These are phyloP conservation scores for Fusarium chaquense DNA, from an alignment of 2,329 filamentous ascomycete species.

Conservation along the genomic window DNA sequence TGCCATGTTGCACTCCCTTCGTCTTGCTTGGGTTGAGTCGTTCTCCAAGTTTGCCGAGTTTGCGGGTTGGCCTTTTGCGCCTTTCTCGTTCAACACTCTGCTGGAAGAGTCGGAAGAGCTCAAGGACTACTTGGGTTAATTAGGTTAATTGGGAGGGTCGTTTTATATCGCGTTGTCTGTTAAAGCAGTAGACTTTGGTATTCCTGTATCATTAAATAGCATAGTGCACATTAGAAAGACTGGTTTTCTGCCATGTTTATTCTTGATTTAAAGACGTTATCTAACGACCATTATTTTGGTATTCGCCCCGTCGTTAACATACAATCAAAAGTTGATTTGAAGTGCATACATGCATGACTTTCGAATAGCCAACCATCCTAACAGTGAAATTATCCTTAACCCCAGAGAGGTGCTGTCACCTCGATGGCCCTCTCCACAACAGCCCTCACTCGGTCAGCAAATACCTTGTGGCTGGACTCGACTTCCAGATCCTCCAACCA, in stretches of 20 bases:
- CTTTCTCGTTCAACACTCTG: constrained; percentile 87
- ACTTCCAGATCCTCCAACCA: constrained; percentile 95
- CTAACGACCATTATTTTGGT: background rate
- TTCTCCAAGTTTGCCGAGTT: constrained; percentile 98
- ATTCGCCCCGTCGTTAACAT: background rate
- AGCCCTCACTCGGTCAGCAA: constrained; percentile 86
- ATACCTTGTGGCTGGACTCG: constrained; percentile 81
- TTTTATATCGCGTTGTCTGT: constrained; percentile 28
- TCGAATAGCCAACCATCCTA: background rate
- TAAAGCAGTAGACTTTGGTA: constrained; percentile 47
- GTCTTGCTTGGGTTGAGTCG: constrained; percentile 96
- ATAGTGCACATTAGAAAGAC: constrained; percentile 44
- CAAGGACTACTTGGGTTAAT: constrained; percentile 66
- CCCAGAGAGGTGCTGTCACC: constrained; percentile 82
- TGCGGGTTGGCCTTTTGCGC: constrained; percentile 85
- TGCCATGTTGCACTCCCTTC: constrained; percentile 92
- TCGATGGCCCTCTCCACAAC: constrained; percentile 92
- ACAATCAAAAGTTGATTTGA: background rate
- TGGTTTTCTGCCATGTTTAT: constrained; percentile 29
- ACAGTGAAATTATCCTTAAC: constrained; percentile 47
- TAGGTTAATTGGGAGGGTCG: constrained; percentile 45
- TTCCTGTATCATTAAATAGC: constrained; percentile 52
- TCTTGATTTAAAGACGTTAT: background rate
- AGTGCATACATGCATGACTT: background rate
- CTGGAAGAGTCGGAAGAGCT: constrained; percentile 83